A percentile compares a stretch with the other conserved stretches of the same genome.
Conservation (phyloP, 2,329 filamentous ascomycete genomes). For the Fusarium coicis region DNA sequence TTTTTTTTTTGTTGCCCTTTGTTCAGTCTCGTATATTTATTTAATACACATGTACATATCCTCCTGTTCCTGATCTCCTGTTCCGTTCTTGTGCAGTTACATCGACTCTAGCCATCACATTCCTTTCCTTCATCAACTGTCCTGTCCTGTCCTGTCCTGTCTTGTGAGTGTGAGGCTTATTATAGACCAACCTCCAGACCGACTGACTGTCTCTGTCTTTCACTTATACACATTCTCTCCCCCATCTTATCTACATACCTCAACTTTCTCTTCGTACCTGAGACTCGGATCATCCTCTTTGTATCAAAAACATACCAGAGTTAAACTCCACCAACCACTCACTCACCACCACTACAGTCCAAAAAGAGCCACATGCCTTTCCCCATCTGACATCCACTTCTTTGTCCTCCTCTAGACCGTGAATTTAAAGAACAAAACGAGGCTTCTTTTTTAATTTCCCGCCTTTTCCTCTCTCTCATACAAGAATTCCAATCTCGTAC, state of each 20-base stretch:
- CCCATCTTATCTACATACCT: slow-evolving; percentile 5
- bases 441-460: slow-evolving; percentile 17
- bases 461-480: slow-evolving; percentile 7
- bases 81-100: not conserved
- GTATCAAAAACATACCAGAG: slow-evolving; percentile 33
- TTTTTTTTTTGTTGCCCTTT: slow-evolving; percentile 6
- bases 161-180: not conserved
- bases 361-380: slow-evolving; percentile 17
- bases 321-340: slow-evolving; percentile 19
- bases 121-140: slow-evolving; percentile 8
- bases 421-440: slow-evolving; percentile 12
- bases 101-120: slow-evolving; percentile 3
- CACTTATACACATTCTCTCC: slow-evolving; percentile 7
- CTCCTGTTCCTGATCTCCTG: not conserved
- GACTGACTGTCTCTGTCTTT: not conserved
- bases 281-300: slow-evolving; percentile 12
- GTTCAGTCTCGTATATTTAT: slow-evolving; percentile 12
- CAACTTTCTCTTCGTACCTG: slow-evolving; percentile 1
- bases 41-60: slow-evolving; percentile 6
- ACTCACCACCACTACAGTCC: not conserved
- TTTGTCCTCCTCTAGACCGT: slow-evolving; percentile 19
- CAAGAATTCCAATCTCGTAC: slow-evolving; percentile 10
- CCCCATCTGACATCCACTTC: slow-evolving; percentile 7
- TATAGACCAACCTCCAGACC: not conserved
- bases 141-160: not conserved